These are phyloP conservation scores for Hypoxylon lenormandii DNA, from an alignment of 495 filamentous ascomycete genomes.

Conservation along the genomic window DNA sequence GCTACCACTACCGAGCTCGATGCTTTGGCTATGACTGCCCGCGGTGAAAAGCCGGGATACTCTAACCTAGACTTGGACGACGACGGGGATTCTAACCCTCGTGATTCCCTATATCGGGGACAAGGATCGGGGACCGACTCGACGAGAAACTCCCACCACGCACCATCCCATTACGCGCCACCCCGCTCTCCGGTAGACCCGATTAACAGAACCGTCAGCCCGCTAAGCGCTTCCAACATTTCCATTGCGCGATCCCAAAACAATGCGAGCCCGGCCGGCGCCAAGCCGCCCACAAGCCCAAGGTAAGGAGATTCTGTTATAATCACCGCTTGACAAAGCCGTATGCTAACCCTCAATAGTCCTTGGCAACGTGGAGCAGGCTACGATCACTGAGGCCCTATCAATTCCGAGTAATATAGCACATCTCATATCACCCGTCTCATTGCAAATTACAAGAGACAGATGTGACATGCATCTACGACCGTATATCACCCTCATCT, in stretches of 20 bases:
- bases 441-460: not conserved
- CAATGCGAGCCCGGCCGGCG: conserved; percentile 54
- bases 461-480: not conserved
- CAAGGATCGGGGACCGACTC: conserved; percentile 43
- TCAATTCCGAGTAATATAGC: conserved; percentile 6
- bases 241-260: conserved; percentile 44
- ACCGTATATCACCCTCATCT: not conserved
- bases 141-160: conserved; percentile 32
- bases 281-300: conserved; percentile 45
- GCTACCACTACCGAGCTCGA: conserved; percentile 83
- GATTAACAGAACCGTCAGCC: conserved; percentile 41
- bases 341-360: conserved; percentile 46
- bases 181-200: conserved; percentile 37
- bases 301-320: conserved; percentile 52
- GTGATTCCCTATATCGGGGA: conserved; percentile 51
- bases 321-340: not conserved
- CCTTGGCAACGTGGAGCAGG: conserved; percentile 68
- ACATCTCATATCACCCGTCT: not conserved
- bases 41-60: conserved; percentile 82
- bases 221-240: conserved; percentile 15
- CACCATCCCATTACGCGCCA: conserved; percentile 33
- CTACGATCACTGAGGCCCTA: conserved; percentile 54
- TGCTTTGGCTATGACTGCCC: conserved; percentile 88
- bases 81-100: conserved; percentile 72
- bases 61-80: conserved; percentile 76